phyloP scores from a whole-genome alignment of 2,329 filamentous ascomycete species.

The Alternaria sp. region DNA sequence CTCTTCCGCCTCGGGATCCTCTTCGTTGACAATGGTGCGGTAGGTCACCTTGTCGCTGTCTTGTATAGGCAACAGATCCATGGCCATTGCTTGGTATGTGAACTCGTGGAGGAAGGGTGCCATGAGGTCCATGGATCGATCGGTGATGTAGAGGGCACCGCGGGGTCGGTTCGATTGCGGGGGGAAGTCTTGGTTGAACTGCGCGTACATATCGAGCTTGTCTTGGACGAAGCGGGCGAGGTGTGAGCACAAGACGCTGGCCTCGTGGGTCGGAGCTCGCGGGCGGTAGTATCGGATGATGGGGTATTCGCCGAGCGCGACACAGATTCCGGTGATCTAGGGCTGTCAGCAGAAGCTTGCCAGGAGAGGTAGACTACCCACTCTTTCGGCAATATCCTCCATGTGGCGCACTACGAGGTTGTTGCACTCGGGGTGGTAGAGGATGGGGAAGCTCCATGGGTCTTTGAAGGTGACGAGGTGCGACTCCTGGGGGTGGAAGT shows the following conservation, averaged over 20 bases:
- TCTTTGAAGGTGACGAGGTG: conserved; percentile 91
- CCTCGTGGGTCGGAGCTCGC: conserved; percentile 77
- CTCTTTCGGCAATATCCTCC: conserved; percentile 86
- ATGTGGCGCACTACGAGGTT: conserved; percentile 82
- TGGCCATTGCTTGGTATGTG: conserved; percentile 97
- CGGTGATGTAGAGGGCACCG: conserved; percentile 83
- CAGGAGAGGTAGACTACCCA: conserved; percentile 46
- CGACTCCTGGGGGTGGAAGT: conserved; percentile 90
- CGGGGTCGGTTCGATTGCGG: conserved; percentile 78
- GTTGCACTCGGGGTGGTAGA: conserved; percentile 92
- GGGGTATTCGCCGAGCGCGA: conserved; percentile 91
- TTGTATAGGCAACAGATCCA: conserved; percentile 86
- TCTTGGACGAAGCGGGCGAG: conserved; percentile 90
- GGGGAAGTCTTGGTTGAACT: conserved; percentile 84
- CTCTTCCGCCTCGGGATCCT: conserved; percentile 71
- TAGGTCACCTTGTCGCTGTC: conserved; percentile 90
- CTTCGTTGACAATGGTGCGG: conserved; percentile 79
- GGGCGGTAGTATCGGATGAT: conserved; percentile 91
- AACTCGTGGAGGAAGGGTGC: conserved; percentile 93
- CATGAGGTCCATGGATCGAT: conserved; percentile 90
- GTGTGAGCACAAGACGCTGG: conserved; percentile 83
- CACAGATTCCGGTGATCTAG: conserved; percentile 84
- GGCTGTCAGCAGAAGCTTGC: conserved; percentile 4
- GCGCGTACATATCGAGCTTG: conserved; percentile 86
- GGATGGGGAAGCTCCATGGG: conserved; percentile 91